Evolutionary conservation across 2,329 filamentous ascomycete genomes (phyloP).

Genomic region (Pseudonectria buxi): DNA sequence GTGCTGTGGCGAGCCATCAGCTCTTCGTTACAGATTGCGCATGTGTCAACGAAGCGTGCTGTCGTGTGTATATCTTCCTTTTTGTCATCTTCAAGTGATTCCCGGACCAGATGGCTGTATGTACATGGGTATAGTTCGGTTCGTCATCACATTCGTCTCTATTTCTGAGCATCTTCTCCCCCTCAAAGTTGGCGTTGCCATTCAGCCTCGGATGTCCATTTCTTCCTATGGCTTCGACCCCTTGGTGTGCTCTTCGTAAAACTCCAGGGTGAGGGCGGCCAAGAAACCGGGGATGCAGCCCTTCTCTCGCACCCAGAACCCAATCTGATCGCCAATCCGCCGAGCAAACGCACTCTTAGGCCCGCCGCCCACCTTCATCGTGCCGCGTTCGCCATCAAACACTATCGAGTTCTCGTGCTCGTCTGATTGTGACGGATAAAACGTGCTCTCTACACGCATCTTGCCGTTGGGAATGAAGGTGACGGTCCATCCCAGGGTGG

Average conservation of each 20-base stretch:
- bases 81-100: no score
- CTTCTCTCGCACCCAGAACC: slow-evolving; percentile 92
- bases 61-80: no score
- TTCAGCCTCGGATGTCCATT: no score
- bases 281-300: slow-evolving; percentile 92
- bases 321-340: slow-evolving; percentile 78
- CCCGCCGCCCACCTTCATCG: slow-evolving; percentile 95
- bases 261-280: slow-evolving; percentile 84
- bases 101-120: no score
- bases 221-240: slow-evolving; percentile 11
- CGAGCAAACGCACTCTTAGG: slow-evolving; percentile 78
- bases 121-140: no score
- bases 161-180: no score
- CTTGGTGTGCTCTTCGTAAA: slow-evolving; percentile 64
- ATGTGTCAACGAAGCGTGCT: no score
- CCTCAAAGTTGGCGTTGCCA: no score
- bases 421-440: slow-evolving; percentile 62
- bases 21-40: no score
- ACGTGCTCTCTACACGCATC: slow-evolving; percentile 82
- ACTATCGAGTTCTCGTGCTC: slow-evolving; percentile 70
- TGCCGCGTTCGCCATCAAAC: slow-evolving; percentile 88
- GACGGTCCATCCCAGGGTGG: slow-evolving; percentile 86
- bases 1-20: no score
- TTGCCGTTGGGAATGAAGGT: slow-evolving; percentile 97
- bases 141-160: no score